Base-by-base conservation (phyloP, 1,139 yeast genomes). In the Kodamaea suecica region DNA sequence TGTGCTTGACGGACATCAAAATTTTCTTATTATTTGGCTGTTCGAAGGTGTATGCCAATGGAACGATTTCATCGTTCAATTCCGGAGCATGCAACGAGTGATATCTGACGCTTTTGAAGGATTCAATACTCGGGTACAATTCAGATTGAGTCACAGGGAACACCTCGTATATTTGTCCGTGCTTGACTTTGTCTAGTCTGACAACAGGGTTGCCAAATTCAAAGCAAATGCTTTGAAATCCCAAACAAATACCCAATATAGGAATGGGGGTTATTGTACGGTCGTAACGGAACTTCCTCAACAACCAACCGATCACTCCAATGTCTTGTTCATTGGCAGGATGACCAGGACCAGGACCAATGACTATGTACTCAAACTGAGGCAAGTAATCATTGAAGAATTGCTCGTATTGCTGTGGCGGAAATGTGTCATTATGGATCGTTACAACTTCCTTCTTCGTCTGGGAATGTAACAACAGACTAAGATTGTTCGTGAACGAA, bases 281-380 rank as follows among this genome's bases (percentile, higher is more conserved):
- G 16, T 47, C 36, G 1, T 43, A 30, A 5, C 53, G 50, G 37
- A 54, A 64, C 28, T 51, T 57, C 35, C 50, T 51, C 37, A 59
- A 74, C 15, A 85, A 48, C 51, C 70, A 68, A 4, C 78, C 75
- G n/a, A 88, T 74, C 4, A 88, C 71, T 1, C 97, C 97, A 16
- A 84, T 78, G 52, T 90, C 97, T 1, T 55, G 43, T 0, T 69
- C 55, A 28, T 64, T 71, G 2, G 63, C 61, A 0, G 98, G 98
- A 47, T 84, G 79, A 0, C 99, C 99, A 0, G 99, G 99, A 0
- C 99, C 99, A 0, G 99, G 99, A 0, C 98, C 98, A 10, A 92
- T 72, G 0, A 92, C 80, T 4, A 94, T 70, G 31, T 87, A 88
- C 39, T 84, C 86, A 48, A 87, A 82, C n/a, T 65, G 53, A 2